Evolutionary conservation across 768 basidiomycete genomes (phyloP).

Genomic region (Neoboletus subvelutipes): DNA sequence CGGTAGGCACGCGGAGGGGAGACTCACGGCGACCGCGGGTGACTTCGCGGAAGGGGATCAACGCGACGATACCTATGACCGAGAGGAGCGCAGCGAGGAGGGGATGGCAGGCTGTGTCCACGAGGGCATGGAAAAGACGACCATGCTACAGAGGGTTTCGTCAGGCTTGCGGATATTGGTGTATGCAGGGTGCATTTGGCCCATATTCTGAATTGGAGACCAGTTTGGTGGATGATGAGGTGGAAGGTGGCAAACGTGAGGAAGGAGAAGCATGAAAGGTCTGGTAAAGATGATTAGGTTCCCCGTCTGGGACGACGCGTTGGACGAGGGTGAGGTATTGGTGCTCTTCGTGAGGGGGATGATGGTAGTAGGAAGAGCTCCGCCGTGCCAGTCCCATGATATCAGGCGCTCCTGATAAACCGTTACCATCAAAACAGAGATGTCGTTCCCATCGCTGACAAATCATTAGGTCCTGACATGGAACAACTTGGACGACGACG

Average conservation of each 20-base stretch:
- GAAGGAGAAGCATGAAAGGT: too few species aligned
- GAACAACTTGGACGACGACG: too few species aligned
- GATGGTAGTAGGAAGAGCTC: too few species aligned
- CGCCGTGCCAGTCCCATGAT: too few species aligned
- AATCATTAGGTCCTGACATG: too few species aligned
- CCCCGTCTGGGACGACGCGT: too few species aligned
- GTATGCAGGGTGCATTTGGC: conserved; percentile 42
- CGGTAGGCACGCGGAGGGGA: conserved; percentile 41
- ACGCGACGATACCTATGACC: conserved; percentile 15
- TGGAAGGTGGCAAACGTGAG: conserved; percentile 10
- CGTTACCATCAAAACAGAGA: too few species aligned
- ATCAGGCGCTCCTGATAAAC: too few species aligned
- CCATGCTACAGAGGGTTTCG: conserved; percentile 24
- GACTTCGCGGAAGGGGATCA: conserved; percentile 48
- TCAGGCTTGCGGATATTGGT: conserved; percentile 39
- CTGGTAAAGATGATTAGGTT: too few species aligned
- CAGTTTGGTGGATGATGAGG: conserved; percentile 14
- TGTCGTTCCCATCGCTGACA: too few species aligned
- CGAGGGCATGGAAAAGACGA: conserved; percentile 45
- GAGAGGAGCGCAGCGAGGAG: conserved; percentile 17
- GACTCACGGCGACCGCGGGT: conserved; percentile 37
- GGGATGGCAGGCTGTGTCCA: conserved; percentile 17
- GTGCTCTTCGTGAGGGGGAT: too few species aligned
- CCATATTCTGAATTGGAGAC: conserved; percentile 20
- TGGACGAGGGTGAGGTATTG: too few species aligned